Evolutionary conservation across 345 rosid genomes (phyloP).

Genomic region (Hirschfeldia incana): DNA sequence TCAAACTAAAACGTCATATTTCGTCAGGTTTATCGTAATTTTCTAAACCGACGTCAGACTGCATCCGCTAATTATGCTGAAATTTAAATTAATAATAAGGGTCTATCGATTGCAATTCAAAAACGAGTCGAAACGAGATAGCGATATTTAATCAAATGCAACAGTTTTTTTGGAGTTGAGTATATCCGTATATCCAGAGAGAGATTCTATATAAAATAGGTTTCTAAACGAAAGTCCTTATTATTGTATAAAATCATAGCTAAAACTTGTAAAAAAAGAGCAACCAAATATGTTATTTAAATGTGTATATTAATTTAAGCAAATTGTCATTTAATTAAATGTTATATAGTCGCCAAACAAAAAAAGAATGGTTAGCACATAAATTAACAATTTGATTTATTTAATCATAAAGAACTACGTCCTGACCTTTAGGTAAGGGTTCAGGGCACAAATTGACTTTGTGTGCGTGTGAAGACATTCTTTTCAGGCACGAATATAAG

Average conservation of each 20-base stretch:
- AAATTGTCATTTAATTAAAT: conserved; percentile 13
- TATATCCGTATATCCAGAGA: conserved; percentile 28
- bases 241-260: neutral
- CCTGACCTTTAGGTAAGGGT: conserved; percentile 32
- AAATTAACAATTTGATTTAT: neutral
- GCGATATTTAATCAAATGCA: conserved; percentile 13
- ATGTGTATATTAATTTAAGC: neutral
- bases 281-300: neutral
- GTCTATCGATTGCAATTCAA: neutral
- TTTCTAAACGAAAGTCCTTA: conserved; percentile 1
- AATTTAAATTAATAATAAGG: neutral
- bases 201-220: conserved; percentile 32
- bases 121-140: conserved; percentile 8
- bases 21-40: conserved; percentile 7
- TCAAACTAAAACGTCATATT: neutral
- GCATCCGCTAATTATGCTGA: conserved; percentile 1
- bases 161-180: neutral
- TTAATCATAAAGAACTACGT: neutral
- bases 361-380: neutral
- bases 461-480: conserved; percentile 21
- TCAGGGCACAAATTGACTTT: conserved; percentile 24
- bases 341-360: neutral
- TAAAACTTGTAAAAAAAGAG: neutral
- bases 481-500: conserved; percentile 4
- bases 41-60: neutral